Evolutionary conservation across 192 early-diverging fungal genomes (phyloP).

Genomic region (Glomus cerebriforme): DNA sequence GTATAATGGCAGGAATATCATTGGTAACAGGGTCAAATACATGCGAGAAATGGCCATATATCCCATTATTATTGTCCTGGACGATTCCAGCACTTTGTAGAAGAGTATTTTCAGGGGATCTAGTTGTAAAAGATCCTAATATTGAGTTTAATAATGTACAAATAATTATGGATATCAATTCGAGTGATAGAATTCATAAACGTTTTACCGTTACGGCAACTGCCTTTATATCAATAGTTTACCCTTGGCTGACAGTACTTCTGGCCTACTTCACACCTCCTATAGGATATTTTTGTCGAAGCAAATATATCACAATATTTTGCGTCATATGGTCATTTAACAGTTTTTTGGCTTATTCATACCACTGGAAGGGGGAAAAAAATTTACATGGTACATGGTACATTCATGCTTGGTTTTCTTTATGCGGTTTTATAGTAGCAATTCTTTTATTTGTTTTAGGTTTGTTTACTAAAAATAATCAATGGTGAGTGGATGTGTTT

Average conservation of each 20-base stretch:
- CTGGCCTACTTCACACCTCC: not conserved
- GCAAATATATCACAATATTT: too few species aligned
- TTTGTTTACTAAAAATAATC: not conserved
- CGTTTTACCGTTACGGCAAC: too few species aligned
- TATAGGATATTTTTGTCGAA: too few species aligned
- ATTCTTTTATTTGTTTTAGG: not conserved
- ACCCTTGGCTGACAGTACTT: not conserved
- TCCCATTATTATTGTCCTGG: too few species aligned
- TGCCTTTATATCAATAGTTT: not conserved
- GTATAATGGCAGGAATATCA: not conserved
- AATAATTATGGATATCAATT: not conserved
- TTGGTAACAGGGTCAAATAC: not conserved
- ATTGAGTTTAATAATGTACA: not conserved
- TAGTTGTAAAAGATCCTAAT: not conserved
- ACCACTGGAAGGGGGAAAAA: not conserved
- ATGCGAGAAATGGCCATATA: not conserved
- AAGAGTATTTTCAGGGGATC: not conserved
- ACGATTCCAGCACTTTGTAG: not conserved
- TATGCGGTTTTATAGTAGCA: too few species aligned
- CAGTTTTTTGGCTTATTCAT: not conserved
- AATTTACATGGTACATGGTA: too few species aligned
- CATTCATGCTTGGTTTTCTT: not conserved
- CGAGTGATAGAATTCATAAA: not conserved
- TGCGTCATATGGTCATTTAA: too few species aligned
- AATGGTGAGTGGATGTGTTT: not conserved